Evolutionary conservation across 2,329 filamentous ascomycete genomes (phyloP).

Genomic region (Ascocoryne sarcoides): DNA sequence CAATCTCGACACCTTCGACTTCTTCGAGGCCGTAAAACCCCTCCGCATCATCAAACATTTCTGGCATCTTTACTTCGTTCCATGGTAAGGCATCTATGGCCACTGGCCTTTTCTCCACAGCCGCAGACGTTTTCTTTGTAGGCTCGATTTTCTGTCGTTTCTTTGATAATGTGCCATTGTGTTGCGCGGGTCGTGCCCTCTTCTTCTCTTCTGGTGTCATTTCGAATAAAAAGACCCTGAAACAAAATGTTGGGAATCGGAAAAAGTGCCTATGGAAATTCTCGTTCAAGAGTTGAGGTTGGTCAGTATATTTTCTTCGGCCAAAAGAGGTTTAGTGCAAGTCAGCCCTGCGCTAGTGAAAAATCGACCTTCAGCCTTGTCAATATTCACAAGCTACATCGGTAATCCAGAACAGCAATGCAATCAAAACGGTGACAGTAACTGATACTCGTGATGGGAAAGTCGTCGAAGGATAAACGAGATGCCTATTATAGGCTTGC

Average conservation of each 20-base stretch:
- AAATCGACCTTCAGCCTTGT: slow-evolving; percentile 19
- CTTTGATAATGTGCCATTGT: slow-evolving; percentile 12
- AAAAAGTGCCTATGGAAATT: not conserved
- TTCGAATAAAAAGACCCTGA: not conserved
- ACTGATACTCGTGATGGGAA: slow-evolving; percentile 56
- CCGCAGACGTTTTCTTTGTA: slow-evolving; percentile 9
- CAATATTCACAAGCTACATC: not conserved
- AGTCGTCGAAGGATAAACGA: slow-evolving; percentile 97
- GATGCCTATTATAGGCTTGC: slow-evolving; percentile 96
- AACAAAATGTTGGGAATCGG: not conserved
- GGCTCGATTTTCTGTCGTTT: slow-evolving; percentile 28
- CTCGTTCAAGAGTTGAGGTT: no score
- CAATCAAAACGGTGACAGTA: slow-evolving; percentile 3
- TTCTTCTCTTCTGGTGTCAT: slow-evolving; percentile 27
- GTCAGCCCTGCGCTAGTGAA: slow-evolving; percentile 15
- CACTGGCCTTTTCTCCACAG: slow-evolving; percentile 32
- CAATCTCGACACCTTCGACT: slow-evolving; percentile 81
- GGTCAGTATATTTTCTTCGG: slow-evolving; percentile 7
- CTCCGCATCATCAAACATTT: slow-evolving; percentile 79
- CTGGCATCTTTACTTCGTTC: slow-evolving; percentile 57
- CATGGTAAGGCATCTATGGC: slow-evolving; percentile 44
- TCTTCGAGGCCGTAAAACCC: slow-evolving; percentile 91
- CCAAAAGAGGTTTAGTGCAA: slow-evolving; percentile 5
- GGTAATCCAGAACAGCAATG: slow-evolving; percentile 1
- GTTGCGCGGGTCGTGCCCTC: slow-evolving; percentile 18